A percentile compares a stretch with the other conserved stretches of the same genome.
phyloP scores from a whole-genome alignment of 2,329 filamentous ascomycete genomes.

The Fusarium dlaminii region DNA sequence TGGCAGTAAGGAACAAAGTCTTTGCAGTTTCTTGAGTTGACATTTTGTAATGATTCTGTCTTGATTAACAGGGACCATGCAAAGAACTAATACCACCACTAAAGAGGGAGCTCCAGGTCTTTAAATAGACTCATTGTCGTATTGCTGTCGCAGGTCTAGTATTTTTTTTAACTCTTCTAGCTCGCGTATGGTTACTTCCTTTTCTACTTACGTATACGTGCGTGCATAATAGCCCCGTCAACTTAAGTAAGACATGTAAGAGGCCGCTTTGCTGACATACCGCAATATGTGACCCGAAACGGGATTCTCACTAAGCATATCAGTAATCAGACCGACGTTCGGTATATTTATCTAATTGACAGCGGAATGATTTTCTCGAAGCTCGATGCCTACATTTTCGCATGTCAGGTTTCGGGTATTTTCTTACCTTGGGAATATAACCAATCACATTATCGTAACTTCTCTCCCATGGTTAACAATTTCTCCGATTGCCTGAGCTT shows the following conservation, averaged over 20 bases:
- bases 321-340: not conserved
- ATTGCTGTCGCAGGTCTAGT: not conserved
- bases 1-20: not conserved
- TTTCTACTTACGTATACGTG: not conserved
- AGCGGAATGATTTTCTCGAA: too few species aligned
- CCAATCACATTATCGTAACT: too few species aligned
- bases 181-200: fast-evolving
- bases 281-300: not conserved
- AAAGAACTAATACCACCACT: not conserved
- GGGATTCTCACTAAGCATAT: not conserved
- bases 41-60: not conserved
- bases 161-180: not conserved
- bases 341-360: not conserved
- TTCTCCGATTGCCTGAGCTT: too few species aligned
- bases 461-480: too few species aligned
- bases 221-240: not conserved
- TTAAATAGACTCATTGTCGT: not conserved
- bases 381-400: too few species aligned
- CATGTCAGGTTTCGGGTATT: not conserved
- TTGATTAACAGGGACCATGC: not conserved
- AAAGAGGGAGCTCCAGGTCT: not conserved
- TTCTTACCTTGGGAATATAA: too few species aligned
- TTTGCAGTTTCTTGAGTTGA: not conserved
- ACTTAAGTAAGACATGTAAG: too few species aligned
- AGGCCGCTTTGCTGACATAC: not conserved